These are phyloP conservation scores for Yarrowia deformans DNA, from an alignment of 805 yeast genomes.

Conservation along the genomic window DNA sequence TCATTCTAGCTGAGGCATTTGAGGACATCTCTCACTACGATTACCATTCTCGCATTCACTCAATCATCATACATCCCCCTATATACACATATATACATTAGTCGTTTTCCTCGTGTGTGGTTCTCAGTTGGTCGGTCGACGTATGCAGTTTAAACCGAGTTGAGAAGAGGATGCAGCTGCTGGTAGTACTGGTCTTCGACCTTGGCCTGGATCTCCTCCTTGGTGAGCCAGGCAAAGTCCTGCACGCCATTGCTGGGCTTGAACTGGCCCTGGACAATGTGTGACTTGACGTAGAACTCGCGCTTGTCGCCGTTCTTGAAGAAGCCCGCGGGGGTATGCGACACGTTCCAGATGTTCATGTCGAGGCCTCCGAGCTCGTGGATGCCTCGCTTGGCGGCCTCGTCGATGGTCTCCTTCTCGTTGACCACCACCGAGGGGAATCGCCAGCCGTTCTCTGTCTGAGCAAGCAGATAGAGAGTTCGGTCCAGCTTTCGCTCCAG, in stretches of 20 bases:
- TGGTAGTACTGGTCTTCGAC: conserved; percentile 64
- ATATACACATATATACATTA: conserved; percentile 40
- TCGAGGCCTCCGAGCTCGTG: conserved; percentile 72
- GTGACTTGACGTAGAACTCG: conserved; percentile 84
- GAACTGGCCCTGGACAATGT: conserved; percentile 85
- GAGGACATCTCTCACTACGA: too few relatives aligned
- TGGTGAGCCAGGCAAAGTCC: conserved; percentile 83
- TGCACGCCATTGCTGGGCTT: conserved; percentile 52
- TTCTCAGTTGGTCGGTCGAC: conserved; percentile 7
- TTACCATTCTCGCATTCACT: neutral
- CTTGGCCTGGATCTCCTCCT: conserved; percentile 70
- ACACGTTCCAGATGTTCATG: conserved; percentile 89
- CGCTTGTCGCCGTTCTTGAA: conserved; percentile 55
- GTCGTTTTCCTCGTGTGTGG: neutral
- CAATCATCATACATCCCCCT: conserved; percentile 28
- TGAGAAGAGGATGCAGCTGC: conserved; percentile 53
- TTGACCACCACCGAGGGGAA: conserved; percentile 73
- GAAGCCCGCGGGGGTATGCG: conserved; percentile 67
- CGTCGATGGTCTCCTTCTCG: conserved; percentile 65
- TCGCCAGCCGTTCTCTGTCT: conserved; percentile 62
- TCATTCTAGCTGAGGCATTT: too few relatives aligned
- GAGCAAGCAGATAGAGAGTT: conserved; percentile 77
- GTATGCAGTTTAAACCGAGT: conserved; percentile 39
- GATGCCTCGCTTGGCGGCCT: conserved; percentile 77
- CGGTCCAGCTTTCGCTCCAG: conserved; percentile 81